A percentile compares a stretch with the other conserved stretches of the same genome.
These are phyloP conservation scores for Retiboletus flavoniger DNA, from an alignment of 1,284 basidiomycete species.

Conservation along the genomic window DNA sequence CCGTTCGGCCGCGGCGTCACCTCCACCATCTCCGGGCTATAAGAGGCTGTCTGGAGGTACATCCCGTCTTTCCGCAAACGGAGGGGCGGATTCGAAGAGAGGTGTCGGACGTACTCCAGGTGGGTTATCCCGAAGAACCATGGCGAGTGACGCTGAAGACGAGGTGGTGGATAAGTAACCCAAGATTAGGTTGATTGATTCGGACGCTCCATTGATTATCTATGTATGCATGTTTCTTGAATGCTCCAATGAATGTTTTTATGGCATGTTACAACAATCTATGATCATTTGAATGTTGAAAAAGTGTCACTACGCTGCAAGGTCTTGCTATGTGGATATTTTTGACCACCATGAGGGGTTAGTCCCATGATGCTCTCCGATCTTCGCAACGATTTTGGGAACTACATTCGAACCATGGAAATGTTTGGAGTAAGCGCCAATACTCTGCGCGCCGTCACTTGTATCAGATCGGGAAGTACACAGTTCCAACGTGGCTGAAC, in stretches of 20 bases:
- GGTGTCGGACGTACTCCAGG: constrained; percentile 46
- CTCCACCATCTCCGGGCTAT: constrained; percentile 39
- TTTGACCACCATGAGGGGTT: too few relatives aligned
- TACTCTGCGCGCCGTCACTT: too few relatives aligned
- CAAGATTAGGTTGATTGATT: neutral
- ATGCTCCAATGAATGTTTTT: neutral
- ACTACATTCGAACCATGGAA: too few relatives aligned
- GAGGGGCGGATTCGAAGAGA: constrained; percentile 32
- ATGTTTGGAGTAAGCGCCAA: too few relatives aligned
- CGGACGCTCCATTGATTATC: neutral
- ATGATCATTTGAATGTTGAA: neutral
- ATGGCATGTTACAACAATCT: neutral
- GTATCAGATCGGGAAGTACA: too few relatives aligned
- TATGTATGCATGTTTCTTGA: neutral
- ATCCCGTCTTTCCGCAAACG: constrained; percentile 26
- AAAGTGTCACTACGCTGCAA: too few relatives aligned
- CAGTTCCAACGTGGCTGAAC: too few relatives aligned
- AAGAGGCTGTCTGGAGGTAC: constrained; percentile 49
- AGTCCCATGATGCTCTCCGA: too few relatives aligned
- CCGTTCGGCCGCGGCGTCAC: constrained; percentile 39
- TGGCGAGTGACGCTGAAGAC: constrained; percentile 80
- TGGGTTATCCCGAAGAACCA: constrained; percentile 68
- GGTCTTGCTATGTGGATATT: too few relatives aligned
- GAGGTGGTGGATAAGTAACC: constrained; percentile 48
- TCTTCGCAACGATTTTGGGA: too few relatives aligned